These are phyloP conservation scores for Astragalus membranaceus DNA, from an alignment of 306 rosid species.

Conservation along the genomic window DNA sequence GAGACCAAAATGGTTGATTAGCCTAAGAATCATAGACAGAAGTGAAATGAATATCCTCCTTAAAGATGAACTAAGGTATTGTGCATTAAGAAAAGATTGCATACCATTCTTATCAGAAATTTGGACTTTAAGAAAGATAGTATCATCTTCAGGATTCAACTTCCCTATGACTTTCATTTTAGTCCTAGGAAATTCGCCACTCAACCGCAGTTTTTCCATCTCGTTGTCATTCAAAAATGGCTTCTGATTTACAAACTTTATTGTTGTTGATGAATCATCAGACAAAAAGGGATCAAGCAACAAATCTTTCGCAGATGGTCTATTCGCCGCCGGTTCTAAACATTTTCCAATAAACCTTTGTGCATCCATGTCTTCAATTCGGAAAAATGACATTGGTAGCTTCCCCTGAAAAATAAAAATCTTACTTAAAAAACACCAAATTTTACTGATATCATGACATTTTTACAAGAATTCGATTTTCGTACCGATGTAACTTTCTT, in stretches of 20 bases:
- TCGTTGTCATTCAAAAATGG: conserved; percentile 64
- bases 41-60: background rate
- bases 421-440: background rate
- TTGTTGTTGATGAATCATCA: conserved; percentile 30
- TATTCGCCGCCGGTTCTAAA: conserved; percentile 50
- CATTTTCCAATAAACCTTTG: conserved; percentile 68
- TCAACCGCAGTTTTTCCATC: conserved; percentile 46
- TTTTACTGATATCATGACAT: background rate
- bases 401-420: conserved; percentile 57
- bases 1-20: too few species aligned
- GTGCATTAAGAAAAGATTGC: background rate
- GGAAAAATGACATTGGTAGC: conserved; percentile 64
- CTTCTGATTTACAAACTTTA: conserved; percentile 38
- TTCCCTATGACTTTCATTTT: conserved; percentile 82
- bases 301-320: conserved; percentile 69
- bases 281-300: conserved; percentile 56
- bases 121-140: conserved; percentile 80
- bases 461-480: conserved; percentile 13
- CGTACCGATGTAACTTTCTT: conserved; percentile 91
- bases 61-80: background rate
- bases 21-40: background rate
- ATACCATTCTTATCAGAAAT: conserved; percentile 70
- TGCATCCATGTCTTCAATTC: conserved; percentile 69
- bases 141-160: conserved; percentile 68
- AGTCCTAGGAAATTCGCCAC: conserved; percentile 38